phyloP scores from a whole-genome alignment of 768 basidiomycete species.

The Phallus indusiatus region DNA sequence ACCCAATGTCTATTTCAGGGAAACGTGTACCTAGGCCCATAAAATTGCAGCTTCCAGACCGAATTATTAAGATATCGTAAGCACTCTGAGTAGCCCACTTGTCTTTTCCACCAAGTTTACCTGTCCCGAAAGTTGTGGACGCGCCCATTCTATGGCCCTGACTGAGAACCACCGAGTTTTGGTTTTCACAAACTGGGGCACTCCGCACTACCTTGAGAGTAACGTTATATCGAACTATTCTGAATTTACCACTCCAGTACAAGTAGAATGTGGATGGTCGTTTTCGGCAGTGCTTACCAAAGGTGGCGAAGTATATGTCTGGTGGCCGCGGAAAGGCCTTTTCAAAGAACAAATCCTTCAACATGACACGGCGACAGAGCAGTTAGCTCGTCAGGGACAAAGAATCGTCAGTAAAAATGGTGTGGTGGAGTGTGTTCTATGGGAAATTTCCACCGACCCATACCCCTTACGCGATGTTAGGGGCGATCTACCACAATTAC shows the following conservation, averaged over 20 bases:
- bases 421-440: conserved; percentile 51
- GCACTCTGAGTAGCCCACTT: conserved; percentile 8
- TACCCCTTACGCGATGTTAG: conserved; percentile 51
- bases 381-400: conserved; percentile 26
- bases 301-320: conserved; percentile 63
- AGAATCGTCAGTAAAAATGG: conserved; percentile 24
- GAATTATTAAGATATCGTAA: conserved; percentile 60
- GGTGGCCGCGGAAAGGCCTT: conserved; percentile 53
- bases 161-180: conserved; percentile 54
- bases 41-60: conserved; percentile 46
- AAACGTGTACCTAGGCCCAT: conserved; percentile 45
- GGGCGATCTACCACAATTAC: conserved; percentile 40
- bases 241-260: conserved; percentile 34
- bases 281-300: conserved; percentile 68
- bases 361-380: conserved; percentile 39
- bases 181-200: conserved; percentile 72
- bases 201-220: conserved; percentile 52
- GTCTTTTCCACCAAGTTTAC: not conserved
- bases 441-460: conserved; percentile 49
- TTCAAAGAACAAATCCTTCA: conserved; percentile 29
- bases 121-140: conserved; percentile 51
- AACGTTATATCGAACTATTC: conserved; percentile 31
- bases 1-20: conserved; percentile 48
- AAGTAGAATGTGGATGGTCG: conserved; percentile 73
- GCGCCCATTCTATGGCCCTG: conserved; percentile 59